These are phyloP conservation scores for Pharus latifolius DNA, from an alignment of 176 grass and related monocot genomes.

Conservation along the genomic window DNA sequence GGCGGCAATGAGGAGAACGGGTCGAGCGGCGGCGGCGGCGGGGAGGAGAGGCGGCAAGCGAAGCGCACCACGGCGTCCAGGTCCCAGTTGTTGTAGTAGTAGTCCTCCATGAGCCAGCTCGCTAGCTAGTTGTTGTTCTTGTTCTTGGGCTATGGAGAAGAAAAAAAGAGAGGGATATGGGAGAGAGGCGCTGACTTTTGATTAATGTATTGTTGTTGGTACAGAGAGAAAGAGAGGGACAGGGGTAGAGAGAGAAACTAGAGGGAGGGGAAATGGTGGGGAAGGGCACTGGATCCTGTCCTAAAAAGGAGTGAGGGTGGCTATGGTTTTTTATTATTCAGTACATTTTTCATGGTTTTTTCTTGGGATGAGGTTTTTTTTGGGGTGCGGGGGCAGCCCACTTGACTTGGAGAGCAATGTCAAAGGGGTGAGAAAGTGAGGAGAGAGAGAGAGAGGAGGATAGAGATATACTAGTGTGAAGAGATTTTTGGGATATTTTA, in stretches of 20 bases:
- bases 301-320: constrained; percentile 19
- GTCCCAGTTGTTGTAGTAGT: constrained; percentile 64
- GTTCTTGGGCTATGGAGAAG: too few relatives aligned
- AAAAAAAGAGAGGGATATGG: constrained; percentile 1
- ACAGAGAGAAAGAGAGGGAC: background rate
- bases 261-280: background rate
- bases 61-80: constrained; percentile 61
- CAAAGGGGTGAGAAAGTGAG: too few relatives aligned
- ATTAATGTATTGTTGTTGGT: constrained; percentile 24
- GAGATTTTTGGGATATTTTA: too few relatives aligned
- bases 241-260: constrained; percentile 24
- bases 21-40: background rate
- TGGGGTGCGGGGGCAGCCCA: too few relatives aligned
- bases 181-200: constrained; percentile 74
- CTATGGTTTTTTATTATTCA: too few relatives aligned
- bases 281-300: constrained; percentile 41
- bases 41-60: constrained; percentile 10
- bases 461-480: too few relatives aligned
- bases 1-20: background rate
- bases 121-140: too few relatives aligned
- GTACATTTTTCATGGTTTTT: too few relatives aligned
- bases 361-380: too few relatives aligned
- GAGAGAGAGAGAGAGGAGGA: too few relatives aligned
- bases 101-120: constrained; percentile 22
- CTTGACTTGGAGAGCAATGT: too few relatives aligned